Percentiles rank a stretch among this genome's conserved stretches.
These are phyloP conservation scores for Triticum turgidum DNA, from an alignment of 176 grass and related monocot genomes.

Conservation along the genomic window DNA sequence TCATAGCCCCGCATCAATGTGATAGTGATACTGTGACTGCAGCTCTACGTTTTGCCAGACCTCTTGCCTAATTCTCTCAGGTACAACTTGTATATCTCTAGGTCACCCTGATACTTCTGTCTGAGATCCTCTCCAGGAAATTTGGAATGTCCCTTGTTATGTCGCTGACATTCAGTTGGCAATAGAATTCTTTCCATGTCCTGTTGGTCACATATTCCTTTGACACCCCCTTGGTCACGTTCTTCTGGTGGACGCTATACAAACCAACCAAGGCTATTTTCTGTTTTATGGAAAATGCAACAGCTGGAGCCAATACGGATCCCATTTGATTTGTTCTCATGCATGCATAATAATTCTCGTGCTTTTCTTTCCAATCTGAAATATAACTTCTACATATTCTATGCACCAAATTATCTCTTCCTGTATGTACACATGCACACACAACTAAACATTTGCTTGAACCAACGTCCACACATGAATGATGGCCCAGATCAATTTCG, in stretches of 20 bases:
- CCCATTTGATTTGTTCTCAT: background rate
- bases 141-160: background rate
- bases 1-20: no score
- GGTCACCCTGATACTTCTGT: background rate
- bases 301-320: background rate
- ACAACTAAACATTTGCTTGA: background rate
- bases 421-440: background rate
- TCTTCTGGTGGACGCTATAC: background rate
- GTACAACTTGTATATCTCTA: no score
- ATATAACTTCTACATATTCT: background rate
- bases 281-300: background rate
- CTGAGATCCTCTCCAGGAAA: background rate
- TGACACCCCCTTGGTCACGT: background rate
- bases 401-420: background rate
- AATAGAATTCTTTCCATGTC: background rate
- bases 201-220: background rate
- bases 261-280: background rate
- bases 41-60: no score
- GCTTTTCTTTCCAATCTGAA: background rate
- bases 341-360: background rate
- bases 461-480: background rate
- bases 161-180: background rate
- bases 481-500: background rate
- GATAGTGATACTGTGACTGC: no score
- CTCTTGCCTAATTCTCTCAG: no score